phyloP scores from a whole-genome alignment of 2,329 filamentous ascomycete species.

The Trichoderma simmonsii region DNA sequence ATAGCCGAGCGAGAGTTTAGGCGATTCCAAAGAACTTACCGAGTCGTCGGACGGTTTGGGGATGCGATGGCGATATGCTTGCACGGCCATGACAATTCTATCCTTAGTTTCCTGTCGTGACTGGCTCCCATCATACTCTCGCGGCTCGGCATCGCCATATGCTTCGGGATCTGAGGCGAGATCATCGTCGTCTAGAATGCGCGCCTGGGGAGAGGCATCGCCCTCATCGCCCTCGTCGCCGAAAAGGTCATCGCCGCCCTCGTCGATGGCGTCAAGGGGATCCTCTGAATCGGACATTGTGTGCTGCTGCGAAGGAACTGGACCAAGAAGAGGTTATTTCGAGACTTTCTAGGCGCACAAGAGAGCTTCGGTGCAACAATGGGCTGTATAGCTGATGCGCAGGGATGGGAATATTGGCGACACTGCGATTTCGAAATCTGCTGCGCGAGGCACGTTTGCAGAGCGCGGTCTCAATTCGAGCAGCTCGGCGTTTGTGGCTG shows the following conservation, averaged over 20 bases:
- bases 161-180: conserved; percentile 49
- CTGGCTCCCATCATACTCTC: conserved; percentile 46
- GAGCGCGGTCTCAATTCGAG: conserved; percentile 5
- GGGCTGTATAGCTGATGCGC: neutral
- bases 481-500: neutral
- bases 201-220: conserved; percentile 55
- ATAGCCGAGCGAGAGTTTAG: neutral
- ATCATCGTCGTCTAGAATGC: conserved; percentile 61
- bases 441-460: conserved; percentile 16
- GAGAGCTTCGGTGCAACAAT: neutral
- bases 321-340: neutral
- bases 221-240: conserved; percentile 61
- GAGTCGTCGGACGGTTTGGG: conserved; percentile 69
- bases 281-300: conserved; percentile 58
- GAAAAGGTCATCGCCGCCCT: conserved; percentile 60
- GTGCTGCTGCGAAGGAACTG: neutral
- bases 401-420: neutral
- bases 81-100: conserved; percentile 60
- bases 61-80: conserved; percentile 64
- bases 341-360: neutral
- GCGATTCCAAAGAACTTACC: conserved; percentile 44
- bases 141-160: conserved; percentile 39
- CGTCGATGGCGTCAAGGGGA: conserved; percentile 50
- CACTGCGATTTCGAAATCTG: conserved; percentile 6
- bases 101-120: conserved; percentile 47